Conservation (phyloP, 257 asterid genomes). For the Scutellaria baicalensis region DNA sequence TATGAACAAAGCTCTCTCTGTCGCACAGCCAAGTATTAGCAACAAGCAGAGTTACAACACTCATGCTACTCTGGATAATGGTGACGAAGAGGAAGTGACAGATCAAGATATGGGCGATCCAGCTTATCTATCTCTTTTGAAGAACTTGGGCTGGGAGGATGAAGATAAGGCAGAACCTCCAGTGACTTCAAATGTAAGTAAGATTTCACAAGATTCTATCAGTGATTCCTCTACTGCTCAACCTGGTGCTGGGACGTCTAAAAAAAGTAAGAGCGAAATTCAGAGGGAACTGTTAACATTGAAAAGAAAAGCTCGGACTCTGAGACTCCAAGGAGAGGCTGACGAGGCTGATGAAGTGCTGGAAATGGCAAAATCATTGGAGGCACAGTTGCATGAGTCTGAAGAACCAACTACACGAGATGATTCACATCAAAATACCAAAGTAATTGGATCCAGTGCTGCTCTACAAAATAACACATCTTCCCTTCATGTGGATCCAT, state of each 20-base stretch:
- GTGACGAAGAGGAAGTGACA: conserved; percentile 54
- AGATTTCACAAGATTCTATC: conserved; percentile 8
- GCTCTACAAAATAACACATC: conserved; percentile 17
- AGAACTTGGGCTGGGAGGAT: conserved; percentile 87
- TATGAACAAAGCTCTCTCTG: conserved; percentile 44
- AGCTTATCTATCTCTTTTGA: conserved; percentile 65
- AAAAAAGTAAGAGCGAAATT: conserved; percentile 62
- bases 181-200: conserved; percentile 20
- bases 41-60: conserved; percentile 20
- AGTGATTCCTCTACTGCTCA: conserved; percentile 21
- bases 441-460: conserved; percentile 3
- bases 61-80: conserved; percentile 31
- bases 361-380: conserved; percentile 47
- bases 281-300: conserved; percentile 75
- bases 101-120: conserved; percentile 92
- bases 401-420: conserved; percentile 38
- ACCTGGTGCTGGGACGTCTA: conserved; percentile 23
- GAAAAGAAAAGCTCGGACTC: conserved; percentile 72
- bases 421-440: conserved; percentile 19
- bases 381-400: conserved; percentile 54
- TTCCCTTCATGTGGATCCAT: conserved; percentile 18
- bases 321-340: conserved; percentile 76
- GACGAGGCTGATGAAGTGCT: conserved; percentile 86
- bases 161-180: conserved; percentile 33
- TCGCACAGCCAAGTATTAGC: conserved; percentile 20